A percentile compares a stretch with the other conserved stretches of the same genome.
Evolutionary conservation across 2,329 filamentous ascomycete genomes (phyloP).

Genomic region (Fusarium praegraminearum): DNA sequence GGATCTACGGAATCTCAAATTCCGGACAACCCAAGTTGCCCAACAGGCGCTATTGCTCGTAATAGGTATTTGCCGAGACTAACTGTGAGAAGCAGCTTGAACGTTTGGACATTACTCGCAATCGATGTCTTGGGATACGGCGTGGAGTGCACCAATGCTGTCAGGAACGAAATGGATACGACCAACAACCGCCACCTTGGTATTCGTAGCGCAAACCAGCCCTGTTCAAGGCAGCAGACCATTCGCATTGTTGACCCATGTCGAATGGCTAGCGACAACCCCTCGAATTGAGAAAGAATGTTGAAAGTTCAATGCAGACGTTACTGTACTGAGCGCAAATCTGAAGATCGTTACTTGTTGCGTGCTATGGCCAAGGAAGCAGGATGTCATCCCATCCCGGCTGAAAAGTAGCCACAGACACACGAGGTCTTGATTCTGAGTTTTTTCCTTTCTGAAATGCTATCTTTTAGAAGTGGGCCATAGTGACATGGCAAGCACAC

Average conservation of each 20-base stretch:
- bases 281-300: constrained; percentile 15
- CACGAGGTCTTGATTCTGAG: constrained; percentile 4
- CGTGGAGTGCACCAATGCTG: constrained; percentile 15
- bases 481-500: constrained; percentile 14
- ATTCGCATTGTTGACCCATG: constrained; percentile 1
- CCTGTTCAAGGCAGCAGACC: constrained; percentile 10
- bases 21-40: constrained; percentile 8
- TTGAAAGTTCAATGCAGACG: constrained; percentile 9
- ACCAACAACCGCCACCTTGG: neutral
- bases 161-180: constrained; percentile 14
- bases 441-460: constrained; percentile 2
- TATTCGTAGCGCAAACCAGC: neutral
- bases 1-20: constrained; percentile 20
- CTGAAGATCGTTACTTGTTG: constrained; percentile 37
- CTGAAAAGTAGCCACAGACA: constrained; percentile 38
- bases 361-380: constrained; percentile 28
- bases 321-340: constrained; percentile 4
- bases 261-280: neutral
- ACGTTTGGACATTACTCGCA: constrained; percentile 8
- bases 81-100: constrained; percentile 6
- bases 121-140: constrained; percentile 12
- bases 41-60: constrained; percentile 29
- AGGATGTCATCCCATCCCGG: constrained; percentile 38
- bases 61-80: constrained; percentile 35
- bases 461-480: constrained; percentile 8